These are phyloP conservation scores for Dovyalis caffra DNA, from an alignment of 345 rosid genomes.

Conservation along the genomic window DNA sequence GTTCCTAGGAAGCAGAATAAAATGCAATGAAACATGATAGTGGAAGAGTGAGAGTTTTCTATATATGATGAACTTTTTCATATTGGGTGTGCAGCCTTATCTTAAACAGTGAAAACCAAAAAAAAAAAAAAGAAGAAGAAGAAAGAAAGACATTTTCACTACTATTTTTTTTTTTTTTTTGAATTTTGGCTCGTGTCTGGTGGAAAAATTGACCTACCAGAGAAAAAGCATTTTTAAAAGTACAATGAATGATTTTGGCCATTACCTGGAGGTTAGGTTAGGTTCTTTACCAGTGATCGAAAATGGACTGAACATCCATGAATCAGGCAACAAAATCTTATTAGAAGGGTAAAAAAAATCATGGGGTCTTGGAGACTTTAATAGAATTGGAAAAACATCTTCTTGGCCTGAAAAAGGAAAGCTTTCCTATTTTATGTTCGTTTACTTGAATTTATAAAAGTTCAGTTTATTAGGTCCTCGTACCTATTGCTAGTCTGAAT, in stretches of 20 bases:
- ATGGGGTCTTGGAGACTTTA: neutral
- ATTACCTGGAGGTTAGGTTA: neutral
- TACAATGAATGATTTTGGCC: neutral
- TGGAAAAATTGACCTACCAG: conserved; percentile 3
- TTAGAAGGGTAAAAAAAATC: neutral
- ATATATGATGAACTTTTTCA: neutral
- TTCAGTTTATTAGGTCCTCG: too few species aligned
- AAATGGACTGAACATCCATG: neutral
- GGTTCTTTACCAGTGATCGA: neutral
- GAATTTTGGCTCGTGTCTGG: neutral
- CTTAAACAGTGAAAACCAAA: neutral
- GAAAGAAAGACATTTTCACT: neutral
- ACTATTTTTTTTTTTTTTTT: neutral
- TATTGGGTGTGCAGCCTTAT: neutral
- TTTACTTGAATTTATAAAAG: neutral
- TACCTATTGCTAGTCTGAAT: too few species aligned
- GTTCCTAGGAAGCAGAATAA: conserved; percentile 4
- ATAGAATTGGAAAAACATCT: neutral
- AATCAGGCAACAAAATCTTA: neutral
- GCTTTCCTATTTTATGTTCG: neutral
- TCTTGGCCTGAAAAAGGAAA: neutral
- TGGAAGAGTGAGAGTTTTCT: too few species aligned
- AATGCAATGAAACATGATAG: neutral
- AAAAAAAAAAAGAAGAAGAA: too few species aligned
- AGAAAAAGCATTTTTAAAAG: neutral